A percentile compares a stretch with the other conserved stretches of the same genome.
Conservation (phyloP, 169 alveolate species). For the Eimeria necatrix region DNA sequence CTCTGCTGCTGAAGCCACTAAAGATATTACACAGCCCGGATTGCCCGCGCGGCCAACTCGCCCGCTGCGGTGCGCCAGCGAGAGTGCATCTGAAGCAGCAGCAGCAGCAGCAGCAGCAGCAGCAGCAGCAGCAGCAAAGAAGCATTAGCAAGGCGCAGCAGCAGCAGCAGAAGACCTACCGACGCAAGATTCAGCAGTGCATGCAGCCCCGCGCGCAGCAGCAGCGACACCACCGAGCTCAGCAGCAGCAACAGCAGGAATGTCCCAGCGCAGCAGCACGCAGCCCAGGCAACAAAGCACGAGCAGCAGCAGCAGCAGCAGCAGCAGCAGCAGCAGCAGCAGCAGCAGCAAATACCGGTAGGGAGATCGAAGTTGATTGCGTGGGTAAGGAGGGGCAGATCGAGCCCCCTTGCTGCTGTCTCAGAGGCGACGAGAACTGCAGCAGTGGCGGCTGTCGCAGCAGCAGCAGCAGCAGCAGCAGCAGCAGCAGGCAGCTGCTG, state of each 20-base stretch:
- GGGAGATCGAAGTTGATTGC: constrained; percentile 75
- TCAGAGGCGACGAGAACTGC: constrained; percentile 70
- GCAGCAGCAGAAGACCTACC: neutral
- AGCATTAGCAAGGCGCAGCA: neutral
- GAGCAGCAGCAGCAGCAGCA: neutral
- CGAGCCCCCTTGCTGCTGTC: constrained; percentile 76
- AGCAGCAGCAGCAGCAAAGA: neutral
- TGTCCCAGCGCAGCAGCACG: neutral
- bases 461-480: neutral
- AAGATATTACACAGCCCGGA: constrained; percentile 93
- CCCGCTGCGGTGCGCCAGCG: constrained; percentile 94
- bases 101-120: neutral
- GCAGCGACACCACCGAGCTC: neutral
- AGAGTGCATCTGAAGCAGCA: neutral
- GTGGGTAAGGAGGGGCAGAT: constrained; percentile 71
- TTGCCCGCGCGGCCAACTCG: constrained; percentile 96
- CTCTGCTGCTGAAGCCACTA: constrained; percentile 82
- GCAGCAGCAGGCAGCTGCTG: constrained; percentile 2
- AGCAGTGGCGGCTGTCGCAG: neutral
- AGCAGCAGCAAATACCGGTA: neutral
- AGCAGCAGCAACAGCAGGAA: neutral
- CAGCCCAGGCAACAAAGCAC: neutral
- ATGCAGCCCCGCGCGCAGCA: neutral
- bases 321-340: neutral
- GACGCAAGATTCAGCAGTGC: neutral